These are phyloP conservation scores for Nannochloropsis gaditana DNA, from an alignment of 108 stramenopile genomes.

Conservation along the genomic window DNA sequence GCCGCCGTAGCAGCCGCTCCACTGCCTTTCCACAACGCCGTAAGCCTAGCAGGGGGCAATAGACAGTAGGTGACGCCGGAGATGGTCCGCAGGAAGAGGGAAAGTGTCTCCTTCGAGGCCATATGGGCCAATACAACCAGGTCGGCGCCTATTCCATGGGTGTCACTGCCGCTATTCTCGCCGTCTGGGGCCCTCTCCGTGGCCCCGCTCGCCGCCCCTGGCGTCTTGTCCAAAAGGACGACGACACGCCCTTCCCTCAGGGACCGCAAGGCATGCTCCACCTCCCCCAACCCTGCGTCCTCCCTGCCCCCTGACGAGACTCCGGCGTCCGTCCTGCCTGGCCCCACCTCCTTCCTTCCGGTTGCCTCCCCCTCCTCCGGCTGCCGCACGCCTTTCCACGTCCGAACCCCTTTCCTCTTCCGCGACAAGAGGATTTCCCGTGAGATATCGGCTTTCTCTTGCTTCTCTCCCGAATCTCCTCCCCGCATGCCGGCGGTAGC, in stretches of 20 bases:
- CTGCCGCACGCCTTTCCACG: no score
- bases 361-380: no score
- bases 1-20: neutral
- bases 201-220: constrained; percentile 34
- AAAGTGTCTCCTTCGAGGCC: neutral
- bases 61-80: neutral
- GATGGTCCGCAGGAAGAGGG: neutral
- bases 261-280: neutral
- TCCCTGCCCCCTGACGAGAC: neutral
- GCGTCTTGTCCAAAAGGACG: constrained; percentile 59
- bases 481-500: neutral
- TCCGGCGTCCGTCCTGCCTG: no score
- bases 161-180: neutral
- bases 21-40: neutral
- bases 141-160: neutral
- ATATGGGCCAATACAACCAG: neutral
- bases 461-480: neutral
- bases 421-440: neutral
- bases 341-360: no score
- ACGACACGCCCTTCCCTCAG: constrained; percentile 43
- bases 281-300: neutral
- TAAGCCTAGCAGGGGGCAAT: neutral
- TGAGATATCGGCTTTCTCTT: neutral
- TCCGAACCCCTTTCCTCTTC: no score
- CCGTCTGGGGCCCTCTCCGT: neutral